Evolutionary conservation across 2,329 filamentous ascomycete genomes (phyloP), one percentile per base, ranked within the genome.

Genomic region (Fusarium nisikadoi): DNA sequence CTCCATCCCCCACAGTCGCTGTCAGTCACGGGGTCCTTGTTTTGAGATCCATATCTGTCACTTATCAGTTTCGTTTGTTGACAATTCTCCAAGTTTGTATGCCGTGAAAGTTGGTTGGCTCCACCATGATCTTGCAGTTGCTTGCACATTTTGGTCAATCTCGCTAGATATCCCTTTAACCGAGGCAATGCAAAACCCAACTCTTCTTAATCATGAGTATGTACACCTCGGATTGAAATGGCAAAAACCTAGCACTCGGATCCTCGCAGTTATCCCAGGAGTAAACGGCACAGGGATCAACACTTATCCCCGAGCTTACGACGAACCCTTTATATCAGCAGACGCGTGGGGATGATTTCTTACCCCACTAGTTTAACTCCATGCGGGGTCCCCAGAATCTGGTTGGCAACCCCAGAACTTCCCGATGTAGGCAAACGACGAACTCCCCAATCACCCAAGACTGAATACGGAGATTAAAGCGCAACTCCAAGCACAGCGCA

Each of bases 341-440:
- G 49, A 38, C 23, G 14, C 23, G 33, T 25, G 33, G 29, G 52
- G 38, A 55, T 25, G 38, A 55, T 23, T 14, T 9, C 38, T 55
- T 55, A 55, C 38, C 52, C 52, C 27, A 55, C 25, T 45, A 45
- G 38, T 31, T 55, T 23, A 55, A 35, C 29, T 20, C 12, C 31
- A 33, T 55, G 52, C 52, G 52, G 52, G 52, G 52, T 45, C 52
- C 52, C 52, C 52, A 43, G 38, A 45, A 45, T 55, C 23, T 45
- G n/a, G n/a, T 25, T 33, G 11, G 20, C 6, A 25, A 31, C 38
- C 52, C 52, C 52, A 45, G 52, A 55, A 50, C 31, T 50, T 35
- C 47, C 47, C 16, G 8, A 50, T 8, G 29, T 2, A 20, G 52
- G 38, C 27, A 55, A 25, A 43, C n/a, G 2, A 45, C 52, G 23